Conservation (phyloP, 2,329 filamentous ascomycete genomes). For the Colletotrichum filicis region DNA sequence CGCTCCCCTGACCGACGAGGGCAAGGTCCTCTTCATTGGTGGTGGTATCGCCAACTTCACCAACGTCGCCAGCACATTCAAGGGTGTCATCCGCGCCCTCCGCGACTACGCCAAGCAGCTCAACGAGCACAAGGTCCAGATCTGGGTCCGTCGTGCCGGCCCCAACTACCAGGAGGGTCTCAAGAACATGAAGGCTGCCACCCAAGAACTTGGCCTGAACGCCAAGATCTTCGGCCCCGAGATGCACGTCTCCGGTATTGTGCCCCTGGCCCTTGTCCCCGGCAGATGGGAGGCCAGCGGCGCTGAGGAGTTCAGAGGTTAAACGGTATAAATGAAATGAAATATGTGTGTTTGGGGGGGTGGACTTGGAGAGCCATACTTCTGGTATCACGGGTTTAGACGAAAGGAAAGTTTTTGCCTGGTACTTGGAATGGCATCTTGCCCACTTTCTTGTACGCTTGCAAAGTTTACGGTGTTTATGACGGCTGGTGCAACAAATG, state of each 20-base stretch:
- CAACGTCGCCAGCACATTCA: slow-evolving; percentile 99
- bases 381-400: slow-evolving; percentile 28
- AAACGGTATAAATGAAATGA: slow-evolving; percentile 41
- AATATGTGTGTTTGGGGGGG: slow-evolving; percentile 6
- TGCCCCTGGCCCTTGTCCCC: slow-evolving; percentile 85
- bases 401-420: slow-evolving; percentile 34
- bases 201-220: slow-evolving; percentile 87
- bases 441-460: slow-evolving; percentile 37
- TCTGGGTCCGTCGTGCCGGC: slow-evolving; percentile 91
- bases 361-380: slow-evolving; percentile 18
- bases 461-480: slow-evolving; percentile 37
- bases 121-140: slow-evolving; percentile 96
- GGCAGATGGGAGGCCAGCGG: slow-evolving; percentile 72
- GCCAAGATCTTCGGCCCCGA: slow-evolving; percentile 75
- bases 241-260: slow-evolving; percentile 98
- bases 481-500: slow-evolving; percentile 35
- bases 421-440: slow-evolving; percentile 29
- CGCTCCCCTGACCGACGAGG: slow-evolving; percentile 83
- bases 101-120: slow-evolving; percentile 88
- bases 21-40: slow-evolving; percentile 99
- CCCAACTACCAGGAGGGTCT: slow-evolving; percentile 99
- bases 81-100: slow-evolving; percentile 97
- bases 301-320: slow-evolving; percentile 70
- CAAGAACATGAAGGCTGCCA: slow-evolving; percentile 99
- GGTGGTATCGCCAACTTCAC: slow-evolving; percentile 99